Evolutionary conservation across 2,329 filamentous ascomycete species (phyloP), one percentile per base, ranked within the genome.

Genomic region (Echinosphaeria canescens): DNA sequence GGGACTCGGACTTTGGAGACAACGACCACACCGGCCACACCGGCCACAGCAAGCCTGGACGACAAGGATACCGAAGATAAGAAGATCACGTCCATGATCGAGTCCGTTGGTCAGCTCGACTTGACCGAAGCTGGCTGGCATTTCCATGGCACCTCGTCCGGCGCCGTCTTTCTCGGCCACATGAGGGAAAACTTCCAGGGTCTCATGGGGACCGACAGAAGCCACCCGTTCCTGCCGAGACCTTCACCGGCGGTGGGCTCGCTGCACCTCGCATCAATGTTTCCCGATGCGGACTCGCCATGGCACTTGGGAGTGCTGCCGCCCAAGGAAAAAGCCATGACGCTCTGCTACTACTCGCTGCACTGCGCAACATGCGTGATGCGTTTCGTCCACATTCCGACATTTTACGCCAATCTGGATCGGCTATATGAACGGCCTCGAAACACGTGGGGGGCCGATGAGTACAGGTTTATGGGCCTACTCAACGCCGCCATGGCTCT

Each of bases 41-140:
- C n/a, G n/a, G n/a, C n/a, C n/a, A n/a, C n/a, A n/a, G n/a, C n/a
- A n/a, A n/a, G n/a, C 10, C 17, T 6, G 17, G 17, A 19, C 10
- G 17, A 6, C 10, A 6, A 28, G 3, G 49, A 53, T 24, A 60
- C 61, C 16, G 61, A 72, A 24, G 80, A 85, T 36, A 68, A 66
- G 9, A 66, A 85, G 35, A 56, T 98, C 15, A 73, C 85, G 42
- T 91, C 84, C 15, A 95, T 98, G 85, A 82, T 95, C 30, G 78
- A 85, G 42, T 79, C 79, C 23, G 81, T 85, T 3, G 88, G 85
- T 19, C 78, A 84, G 43, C 60, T 98, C 12, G 85, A 95, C 40
- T 60, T 95, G 18, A 82, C 91, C 39, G 85, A 95, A 37, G 70
- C 73, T 38, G 85, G 85, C 23, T 91, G 82, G 71, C 84, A 95